Evolutionary conservation across 2,329 filamentous ascomycete species (phyloP), one percentile per base, ranked within the genome.

Genomic region (Colletotrichum theobromicola): DNA sequence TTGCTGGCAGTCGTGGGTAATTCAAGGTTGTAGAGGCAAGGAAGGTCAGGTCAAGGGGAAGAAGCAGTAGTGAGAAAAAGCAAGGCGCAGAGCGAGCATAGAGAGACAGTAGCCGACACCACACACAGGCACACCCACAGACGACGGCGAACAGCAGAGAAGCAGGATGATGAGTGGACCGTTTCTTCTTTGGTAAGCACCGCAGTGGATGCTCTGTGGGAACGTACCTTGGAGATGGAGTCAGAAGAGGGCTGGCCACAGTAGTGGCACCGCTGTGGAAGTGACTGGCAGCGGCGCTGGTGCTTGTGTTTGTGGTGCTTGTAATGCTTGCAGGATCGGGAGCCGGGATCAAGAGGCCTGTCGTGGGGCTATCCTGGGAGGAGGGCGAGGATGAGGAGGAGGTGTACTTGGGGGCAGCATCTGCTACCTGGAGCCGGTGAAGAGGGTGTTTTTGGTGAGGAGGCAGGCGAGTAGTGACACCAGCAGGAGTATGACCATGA

Each of bases 361-460:
- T 86, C 65, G 86, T 87, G 78, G 87, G 86, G 81, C 86, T 88
- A 78, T 88, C 86, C 78, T 85, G 84, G 77, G 72, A 75, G 78
- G 75, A 79, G 65, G 78, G 72, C 69, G 77, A 76, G 60, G 76
- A 65, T n/a, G 78, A 75, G 68, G 77, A 76, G 57, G 77, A 65
- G 30, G 42, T 50, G 42, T 50, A 50, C n/a, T 46, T 46, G 46
- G 63, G 72, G 65, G 65, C 65, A 50, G 61, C 67, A 61, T 57
- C 55, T 50, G 69, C 28, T 28, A 75, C 68, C 46, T 77, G 72
- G 24, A 67, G 66, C 53, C 71, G 71, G 62, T 69, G 76, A 68
- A 73, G 73, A 70, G 67, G 67, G 55, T 75, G 76, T 57, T 76
- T 69, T 67, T 77, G 76, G 67, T 62, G 57, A 72, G 75, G 76